Evolutionary conservation across 2,329 filamentous ascomycete genomes (phyloP), one percentile per base, ranked within the genome.

Genomic region (Aspergillus amoenus): DNA sequence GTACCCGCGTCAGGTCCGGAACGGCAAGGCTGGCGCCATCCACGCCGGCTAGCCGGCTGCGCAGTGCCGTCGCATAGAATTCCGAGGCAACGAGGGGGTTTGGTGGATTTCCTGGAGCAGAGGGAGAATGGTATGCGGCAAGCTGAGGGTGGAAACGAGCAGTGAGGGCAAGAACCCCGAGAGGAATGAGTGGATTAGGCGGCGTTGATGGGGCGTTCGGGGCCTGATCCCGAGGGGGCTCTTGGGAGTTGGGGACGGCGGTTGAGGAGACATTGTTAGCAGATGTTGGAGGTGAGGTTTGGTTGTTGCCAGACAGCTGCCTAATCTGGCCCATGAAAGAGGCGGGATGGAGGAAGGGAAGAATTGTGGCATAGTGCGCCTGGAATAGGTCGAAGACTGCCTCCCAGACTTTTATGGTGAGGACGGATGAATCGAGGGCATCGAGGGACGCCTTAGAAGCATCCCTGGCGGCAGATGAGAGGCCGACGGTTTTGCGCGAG

Each of bases 361-460:
- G 73, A 52, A 84, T 77, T 15, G 81, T 81, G 0, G 82, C 79
- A 63, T 80, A 84, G 64, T 85, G 82, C 21, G 79, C 75, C 66
- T 85, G 81, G 64, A 83, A 85, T n/a, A 84, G 79, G 48, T 82
- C 81, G 62, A 82, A 84, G 69, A 84, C 70, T 56, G 81, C 78
- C 57, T 79, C 78, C 83, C 83, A 85, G n/a, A 84, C 76, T 57
- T 80, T 77, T 12, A 78, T 69, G 4, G 81, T 84, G 44, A 85
- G 70, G 21, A 84, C 58, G 2, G 73, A 73, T 4, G 80, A 72
- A 60, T 83, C 79, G 15, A 84, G 73, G 13, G 75, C 77, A 64
- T 84, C 80, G 15, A 69, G 56, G 18, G 63, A 65, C 4, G 70
- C 64, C 56, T 73, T 75, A 22, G 71, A 68, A 12, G 65, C 67